A percentile compares a stretch with the other conserved stretches of the same genome.
Conservation (phyloP, 129 eudicot species). For the Apium graveolens region DNA sequence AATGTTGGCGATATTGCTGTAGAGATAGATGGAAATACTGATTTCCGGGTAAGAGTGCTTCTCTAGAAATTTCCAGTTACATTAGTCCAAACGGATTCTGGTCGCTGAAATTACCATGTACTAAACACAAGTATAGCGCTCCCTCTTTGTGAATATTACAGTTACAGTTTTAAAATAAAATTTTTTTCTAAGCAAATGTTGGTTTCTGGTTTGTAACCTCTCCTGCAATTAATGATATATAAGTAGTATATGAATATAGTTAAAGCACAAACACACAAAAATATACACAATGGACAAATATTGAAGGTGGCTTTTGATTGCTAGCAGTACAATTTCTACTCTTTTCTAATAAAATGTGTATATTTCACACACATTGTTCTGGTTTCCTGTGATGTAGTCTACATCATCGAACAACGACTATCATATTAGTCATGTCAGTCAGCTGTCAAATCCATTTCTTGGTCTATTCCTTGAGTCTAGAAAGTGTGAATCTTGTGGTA, state of each 20-base stretch:
- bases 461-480: conserved; percentile 91
- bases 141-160: too few species aligned
- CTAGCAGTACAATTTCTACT: background rate
- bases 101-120: background rate
- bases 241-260: too few species aligned
- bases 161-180: too few species aligned
- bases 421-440: conserved; percentile 85
- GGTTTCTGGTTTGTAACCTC: too few species aligned
- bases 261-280: too few species aligned
- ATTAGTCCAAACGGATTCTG: background rate
- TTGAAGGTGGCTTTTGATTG: too few species aligned
- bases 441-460: conserved; percentile 87
- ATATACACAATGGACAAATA: too few species aligned
- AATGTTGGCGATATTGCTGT: conserved; percentile 93
- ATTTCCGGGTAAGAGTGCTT: conserved; percentile 52
- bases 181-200: too few species aligned
- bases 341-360: background rate
- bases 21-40: conserved; percentile 92
- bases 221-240: too few species aligned
- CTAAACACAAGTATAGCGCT: too few species aligned
- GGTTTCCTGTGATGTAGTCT: conserved; percentile 34
- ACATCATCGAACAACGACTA: conserved; percentile 76
- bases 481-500: conserved; percentile 95
- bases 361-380: background rate
- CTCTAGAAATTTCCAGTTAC: background rate